These are phyloP conservation scores for Pythium graminicola DNA, from an alignment of 352 stramenopile species.

Conservation along the genomic window DNA sequence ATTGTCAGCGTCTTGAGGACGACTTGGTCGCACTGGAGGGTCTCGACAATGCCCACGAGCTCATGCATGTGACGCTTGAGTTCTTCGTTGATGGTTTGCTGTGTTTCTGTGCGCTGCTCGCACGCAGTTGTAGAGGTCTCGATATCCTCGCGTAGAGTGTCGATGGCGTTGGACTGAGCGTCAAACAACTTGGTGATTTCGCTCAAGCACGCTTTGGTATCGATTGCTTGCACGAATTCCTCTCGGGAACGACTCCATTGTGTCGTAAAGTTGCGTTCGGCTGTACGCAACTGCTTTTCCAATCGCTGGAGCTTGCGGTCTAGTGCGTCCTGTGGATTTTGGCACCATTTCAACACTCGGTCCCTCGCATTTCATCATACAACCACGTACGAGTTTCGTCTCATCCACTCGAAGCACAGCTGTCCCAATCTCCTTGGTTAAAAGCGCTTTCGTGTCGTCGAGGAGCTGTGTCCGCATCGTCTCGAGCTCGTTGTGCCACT, in stretches of 20 bases:
- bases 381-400: neutral
- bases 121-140: too few relatives aligned
- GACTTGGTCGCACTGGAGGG: slow-evolving; percentile 16
- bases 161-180: neutral
- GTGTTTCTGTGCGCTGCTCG: too few relatives aligned
- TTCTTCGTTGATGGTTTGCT: neutral
- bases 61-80: slow-evolving; percentile 22
- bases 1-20: slow-evolving; percentile 4
- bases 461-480: neutral
- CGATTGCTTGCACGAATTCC: neutral
- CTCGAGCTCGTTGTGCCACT: neutral
- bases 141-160: neutral
- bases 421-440: neutral
- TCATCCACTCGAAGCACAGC: neutral
- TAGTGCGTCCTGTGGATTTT: slow-evolving; percentile 3
- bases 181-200: neutral
- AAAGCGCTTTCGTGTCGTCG: neutral
- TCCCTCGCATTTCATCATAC: neutral
- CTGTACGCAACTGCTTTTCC: slow-evolving; percentile 5
- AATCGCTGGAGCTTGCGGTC: slow-evolving; percentile 13
- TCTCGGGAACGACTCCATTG: slow-evolving; percentile 6
- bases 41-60: slow-evolving; percentile 20
- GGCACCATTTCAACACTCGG: neutral
- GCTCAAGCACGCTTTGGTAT: slow-evolving; percentile 3
- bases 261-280: slow-evolving; percentile 1